Conservation (phyloP, 768 basidiomycete genomes). For the Termitomyces sp. region DNA sequence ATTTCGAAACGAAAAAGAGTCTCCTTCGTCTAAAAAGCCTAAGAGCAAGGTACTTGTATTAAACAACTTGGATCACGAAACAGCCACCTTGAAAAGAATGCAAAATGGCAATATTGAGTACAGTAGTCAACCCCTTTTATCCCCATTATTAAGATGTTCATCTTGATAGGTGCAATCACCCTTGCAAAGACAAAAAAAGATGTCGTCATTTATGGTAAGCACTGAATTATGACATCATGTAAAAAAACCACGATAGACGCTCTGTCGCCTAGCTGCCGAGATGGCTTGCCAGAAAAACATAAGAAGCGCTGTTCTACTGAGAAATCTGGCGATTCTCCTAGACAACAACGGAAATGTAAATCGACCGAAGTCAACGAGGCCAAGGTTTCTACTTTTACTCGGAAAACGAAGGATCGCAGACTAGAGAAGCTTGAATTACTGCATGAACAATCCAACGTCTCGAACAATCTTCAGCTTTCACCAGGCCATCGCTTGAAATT, state of each 20-base stretch:
- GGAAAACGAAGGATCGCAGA: conserved; percentile 17
- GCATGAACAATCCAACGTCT: conserved; percentile 37
- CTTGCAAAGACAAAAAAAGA: conserved; percentile 69
- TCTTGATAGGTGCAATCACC: conserved; percentile 62
- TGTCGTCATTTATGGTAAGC: conserved; percentile 76
- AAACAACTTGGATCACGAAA: neutral
- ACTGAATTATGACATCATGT: neutral
- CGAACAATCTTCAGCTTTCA: conserved; percentile 28
- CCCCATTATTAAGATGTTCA: neutral
- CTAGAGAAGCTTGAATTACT: conserved; percentile 36
- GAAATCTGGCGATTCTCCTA: conserved; percentile 7
- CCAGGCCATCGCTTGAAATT: conserved; percentile 42
- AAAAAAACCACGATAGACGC: neutral
- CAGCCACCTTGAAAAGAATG: conserved; percentile 29
- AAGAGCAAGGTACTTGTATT: neutral
- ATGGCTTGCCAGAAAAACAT: conserved; percentile 54
- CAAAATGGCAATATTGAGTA: conserved; percentile 64
- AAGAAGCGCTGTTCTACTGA: conserved; percentile 15
- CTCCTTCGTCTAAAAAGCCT: neutral
- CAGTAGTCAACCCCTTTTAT: conserved; percentile 11
- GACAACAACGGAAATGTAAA: neutral
- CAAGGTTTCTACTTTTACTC: conserved; percentile 12
- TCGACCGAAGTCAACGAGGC: conserved; percentile 11
- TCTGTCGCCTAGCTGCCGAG: conserved; percentile 51
- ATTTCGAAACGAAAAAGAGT: neutral